Evolutionary conservation across 495 filamentous ascomycete genomes (phyloP), one percentile per base, ranked within the genome.

Genomic region (Bombardia bombarda): DNA sequence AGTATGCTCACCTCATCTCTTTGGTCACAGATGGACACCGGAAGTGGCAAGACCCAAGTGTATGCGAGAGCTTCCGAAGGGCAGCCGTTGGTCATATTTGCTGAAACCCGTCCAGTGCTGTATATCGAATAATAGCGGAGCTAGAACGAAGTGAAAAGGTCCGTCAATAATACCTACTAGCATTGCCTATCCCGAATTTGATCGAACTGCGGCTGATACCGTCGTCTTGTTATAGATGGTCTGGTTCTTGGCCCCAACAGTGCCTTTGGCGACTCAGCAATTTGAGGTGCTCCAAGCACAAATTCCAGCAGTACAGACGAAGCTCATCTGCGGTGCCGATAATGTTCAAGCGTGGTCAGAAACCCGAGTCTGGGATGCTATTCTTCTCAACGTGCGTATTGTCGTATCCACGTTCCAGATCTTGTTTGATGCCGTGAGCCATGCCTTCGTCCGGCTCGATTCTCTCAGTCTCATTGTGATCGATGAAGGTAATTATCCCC

Each of bases 21-120:
- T 19, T 31, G n/a, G 5, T 32, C 7, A 33, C 5, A 90, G 84
- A 95, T 95, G 89, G 88, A 92, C 53, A 95, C 90, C 0, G 90
- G 90, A 1, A 87, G 79, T 57, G 90, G 90, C 7, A 97, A 97
- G 62, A 96, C 90, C 2, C 82, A 86, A 43, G 80, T 95, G 88
- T 90, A 79, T 57, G 77, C 61, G 35, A n/a, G 19, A 18, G 13
- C 5, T n/a, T n/a, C n/a, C n/a, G n/a, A n/a, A n/a, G n/a, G n/a
- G n/a, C n/a, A n/a, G n/a, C n/a, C n/a, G n/a, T n/a, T n/a, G n/a
- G n/a, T n/a, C n/a, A n/a, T n/a, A n/a, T n/a, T 3, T 22, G 18
- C 40, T 42, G 20, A 32, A 17, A n/a, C 8, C 4, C 14, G 17
- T n/a, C 18, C 47, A 90, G 86, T 44, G 90, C 90, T 22, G 64